These are phyloP conservation scores for Rosa chinensis DNA, from an alignment of 306 rosid genomes.

Conservation along the genomic window DNA sequence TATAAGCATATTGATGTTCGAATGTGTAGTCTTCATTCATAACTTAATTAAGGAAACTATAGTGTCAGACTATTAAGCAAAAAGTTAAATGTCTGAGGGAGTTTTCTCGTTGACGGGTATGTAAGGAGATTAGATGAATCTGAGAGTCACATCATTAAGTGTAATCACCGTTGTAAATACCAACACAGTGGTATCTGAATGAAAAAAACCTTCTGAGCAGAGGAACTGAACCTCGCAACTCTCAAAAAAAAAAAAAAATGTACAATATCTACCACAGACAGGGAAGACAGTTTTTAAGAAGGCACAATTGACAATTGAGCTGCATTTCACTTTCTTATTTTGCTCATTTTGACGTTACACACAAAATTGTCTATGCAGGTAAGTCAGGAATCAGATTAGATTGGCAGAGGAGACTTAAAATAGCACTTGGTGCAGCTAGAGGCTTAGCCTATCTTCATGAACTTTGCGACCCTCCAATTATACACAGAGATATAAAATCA, in stretches of 20 bases:
- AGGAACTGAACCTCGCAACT: not conserved
- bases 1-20: constrained; percentile 24
- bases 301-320: not conserved
- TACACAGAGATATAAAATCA: constrained; percentile 86
- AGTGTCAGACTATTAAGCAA: constrained; percentile 32
- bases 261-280: not conserved
- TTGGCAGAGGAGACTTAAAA: constrained; percentile 69
- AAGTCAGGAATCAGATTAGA: constrained; percentile 67
- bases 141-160: not conserved
- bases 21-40: constrained; percentile 34
- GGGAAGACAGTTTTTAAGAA: not conserved
- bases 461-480: constrained; percentile 71
- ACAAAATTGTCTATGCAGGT: constrained; percentile 38
- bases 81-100: not conserved
- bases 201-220: not conserved
- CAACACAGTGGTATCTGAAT: not conserved
- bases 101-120: not conserved
- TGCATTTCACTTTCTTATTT: not conserved
- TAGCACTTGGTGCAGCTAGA: constrained; percentile 71
- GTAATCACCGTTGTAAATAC: not conserved
- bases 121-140: not conserved
- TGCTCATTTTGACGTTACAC: not conserved
- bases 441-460: constrained; percentile 82
- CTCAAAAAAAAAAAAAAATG: too few relatives aligned
- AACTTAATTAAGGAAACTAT: not conserved